phyloP scores from a whole-genome alignment of 345 rosid genomes.

The Nephelium lappaceum region DNA sequence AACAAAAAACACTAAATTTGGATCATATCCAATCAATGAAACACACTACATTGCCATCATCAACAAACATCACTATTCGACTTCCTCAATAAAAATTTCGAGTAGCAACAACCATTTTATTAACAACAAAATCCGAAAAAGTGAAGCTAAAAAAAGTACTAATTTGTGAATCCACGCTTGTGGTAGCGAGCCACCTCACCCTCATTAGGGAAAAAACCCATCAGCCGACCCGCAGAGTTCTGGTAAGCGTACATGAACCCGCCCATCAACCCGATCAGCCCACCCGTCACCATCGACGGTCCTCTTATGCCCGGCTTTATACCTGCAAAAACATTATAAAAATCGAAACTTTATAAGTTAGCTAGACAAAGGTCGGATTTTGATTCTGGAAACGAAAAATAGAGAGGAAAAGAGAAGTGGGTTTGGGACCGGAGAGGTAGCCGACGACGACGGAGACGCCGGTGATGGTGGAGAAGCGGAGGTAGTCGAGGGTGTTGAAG shows the following conservation, averaged over 20 bases:
- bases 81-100: background rate
- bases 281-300: constrained; percentile 98
- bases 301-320: constrained; percentile 88
- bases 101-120: background rate
- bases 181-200: constrained; percentile 75
- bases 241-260: constrained; percentile 99
- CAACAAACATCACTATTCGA: background rate
- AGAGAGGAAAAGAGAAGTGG: background rate
- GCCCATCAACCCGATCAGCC: constrained; percentile 93
- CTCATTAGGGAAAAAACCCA: constrained; percentile 95
- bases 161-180: constrained; percentile 48
- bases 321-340: constrained; percentile 40
- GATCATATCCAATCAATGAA: background rate
- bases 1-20: background rate
- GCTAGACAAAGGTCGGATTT: background rate
- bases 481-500: constrained; percentile 78
- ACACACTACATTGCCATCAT: background rate
- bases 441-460: constrained; percentile 96
- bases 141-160: constrained; percentile 7
- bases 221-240: constrained; percentile 91
- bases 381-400: background rate
- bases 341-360: background rate
- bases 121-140: constrained; percentile 9
- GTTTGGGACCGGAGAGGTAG: constrained; percentile 67
- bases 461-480: constrained; percentile 73